Evolutionary conservation across 257 asterid genomes (phyloP).

Genomic region (Solanum chiquidenum): DNA sequence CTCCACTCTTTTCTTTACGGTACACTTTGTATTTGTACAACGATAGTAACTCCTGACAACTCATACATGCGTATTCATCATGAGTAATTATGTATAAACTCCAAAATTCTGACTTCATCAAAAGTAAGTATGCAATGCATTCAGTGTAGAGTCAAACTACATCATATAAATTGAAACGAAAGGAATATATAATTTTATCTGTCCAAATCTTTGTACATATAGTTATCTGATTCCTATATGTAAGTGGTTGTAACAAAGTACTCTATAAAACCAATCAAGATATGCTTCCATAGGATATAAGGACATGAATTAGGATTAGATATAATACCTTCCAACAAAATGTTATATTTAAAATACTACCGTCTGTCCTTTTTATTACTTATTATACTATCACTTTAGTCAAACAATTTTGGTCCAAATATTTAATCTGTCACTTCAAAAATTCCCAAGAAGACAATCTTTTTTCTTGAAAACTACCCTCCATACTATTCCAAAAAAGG

Average conservation of each 20-base stretch:
- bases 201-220: rapidly evolving
- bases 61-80: background rate
- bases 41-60: conserved; percentile 73
- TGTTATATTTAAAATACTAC: background rate
- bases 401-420: background rate
- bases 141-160: too few species aligned
- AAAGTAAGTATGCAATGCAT: background rate
- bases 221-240: background rate
- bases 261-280: background rate
- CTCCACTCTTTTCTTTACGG: conserved; percentile 76
- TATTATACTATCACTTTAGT: too few species aligned
- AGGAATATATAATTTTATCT: too few species aligned
- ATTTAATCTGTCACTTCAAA: background rate
- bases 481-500: background rate
- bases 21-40: conserved; percentile 81
- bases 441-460: background rate
- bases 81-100: background rate
- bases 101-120: background rate
- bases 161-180: background rate
- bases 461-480: too few species aligned
- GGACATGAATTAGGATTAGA: background rate
- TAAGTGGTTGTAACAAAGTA: rapidly evolving
- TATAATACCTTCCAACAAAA: too few species aligned
- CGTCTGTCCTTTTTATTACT: background rate
- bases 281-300: background rate